Evolutionary conservation across 2,329 filamentous ascomycete species (phyloP), one percentile per base, ranked within the genome.

Genomic region (Nemania bipapillata): DNA sequence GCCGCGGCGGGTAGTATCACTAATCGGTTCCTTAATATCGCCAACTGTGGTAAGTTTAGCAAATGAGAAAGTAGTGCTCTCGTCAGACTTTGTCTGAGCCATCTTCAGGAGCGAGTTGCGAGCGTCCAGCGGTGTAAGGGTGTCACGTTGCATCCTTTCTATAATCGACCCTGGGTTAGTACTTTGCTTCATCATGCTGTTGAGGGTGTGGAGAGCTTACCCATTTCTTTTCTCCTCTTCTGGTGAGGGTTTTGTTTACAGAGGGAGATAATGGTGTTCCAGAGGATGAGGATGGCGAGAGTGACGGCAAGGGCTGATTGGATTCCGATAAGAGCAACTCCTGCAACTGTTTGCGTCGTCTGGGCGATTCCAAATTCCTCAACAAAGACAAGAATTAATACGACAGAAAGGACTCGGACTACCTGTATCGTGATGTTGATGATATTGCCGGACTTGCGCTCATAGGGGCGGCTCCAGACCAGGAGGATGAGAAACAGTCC

Each of bases 401-500:
- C 86, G 6, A 97, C 92, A 0, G 95, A 97, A 58, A 97, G 83
- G 12, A 97, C 91, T 50, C 96, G 92, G 20, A 97, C 93, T 42
- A 92, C 86, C 80, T 97, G 93, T 75, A 98, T 97, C 77, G 89
- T 84, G 76, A 97, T 94, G 82, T 97, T 97, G 86, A 99, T 94
- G 81, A 96, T 89, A 81, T 96, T 97, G 74, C 92, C 89, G 5
- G 94, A 94, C 78, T 91, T 93, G 76, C 93, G 90, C 79, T 94
- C 92, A 78, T 91, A 99, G 0, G 96, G 96, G 17, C 93, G 89
- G 74, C 88, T 89, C 92, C 93, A 97, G 47, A 97, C 79, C 12
- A 99, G 86, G 37, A 98, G 83, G 62, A 84, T 81, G 30, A 99
- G 85, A 87, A 99, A 91, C 30, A 94, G 76, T 4, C 86, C 86